Conservation (phyloP, 2,329 filamentous ascomycete species). For the Aspergillus sergii region DNA sequence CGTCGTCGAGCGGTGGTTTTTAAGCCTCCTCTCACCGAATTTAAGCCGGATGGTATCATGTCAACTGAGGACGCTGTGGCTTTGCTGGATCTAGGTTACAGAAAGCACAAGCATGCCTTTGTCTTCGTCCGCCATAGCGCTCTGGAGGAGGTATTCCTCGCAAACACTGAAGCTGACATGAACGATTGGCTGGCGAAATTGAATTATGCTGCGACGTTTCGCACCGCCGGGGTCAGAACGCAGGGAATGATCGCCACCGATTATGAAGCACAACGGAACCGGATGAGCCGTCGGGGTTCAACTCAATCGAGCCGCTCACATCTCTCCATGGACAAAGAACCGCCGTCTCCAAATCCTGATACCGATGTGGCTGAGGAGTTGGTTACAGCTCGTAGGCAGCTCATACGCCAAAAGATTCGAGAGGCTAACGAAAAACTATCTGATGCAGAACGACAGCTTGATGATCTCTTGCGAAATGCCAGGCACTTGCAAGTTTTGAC, state of each 20-base stretch:
- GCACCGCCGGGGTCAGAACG: conserved; percentile 87
- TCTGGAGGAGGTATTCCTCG: conserved; percentile 85
- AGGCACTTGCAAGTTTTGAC: conserved; percentile 86
- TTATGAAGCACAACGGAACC: conserved; percentile 74
- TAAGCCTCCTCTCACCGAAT: conserved; percentile 83
- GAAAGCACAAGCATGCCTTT: conserved; percentile 92
- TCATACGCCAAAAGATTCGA: conserved; percentile 80
- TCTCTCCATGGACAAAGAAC: conserved; percentile 68
- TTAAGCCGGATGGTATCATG: conserved; percentile 92
- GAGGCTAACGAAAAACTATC: conserved; percentile 81
- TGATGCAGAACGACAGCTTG: conserved; percentile 73
- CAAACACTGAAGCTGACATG: conserved; percentile 86
- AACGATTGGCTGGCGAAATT: conserved; percentile 96
- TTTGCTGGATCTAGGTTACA: conserved; percentile 81
- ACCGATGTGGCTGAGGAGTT: conserved; percentile 86
- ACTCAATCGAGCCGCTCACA: conserved; percentile 60
- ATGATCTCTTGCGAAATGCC: conserved; percentile 82
- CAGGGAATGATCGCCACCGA: conserved; percentile 81
- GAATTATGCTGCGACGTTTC: conserved; percentile 94
- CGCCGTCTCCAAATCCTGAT: conserved; percentile 71
- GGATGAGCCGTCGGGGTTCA: conserved; percentile 67
- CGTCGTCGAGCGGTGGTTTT: conserved; percentile 81
- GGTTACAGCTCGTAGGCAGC: conserved; percentile 74
- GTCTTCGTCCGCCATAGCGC: conserved; percentile 85
- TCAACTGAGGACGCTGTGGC: conserved; percentile 93